Base-by-base conservation (phyloP, 164 flowering plant species). In the Cinnamomum micranthum region DNA sequence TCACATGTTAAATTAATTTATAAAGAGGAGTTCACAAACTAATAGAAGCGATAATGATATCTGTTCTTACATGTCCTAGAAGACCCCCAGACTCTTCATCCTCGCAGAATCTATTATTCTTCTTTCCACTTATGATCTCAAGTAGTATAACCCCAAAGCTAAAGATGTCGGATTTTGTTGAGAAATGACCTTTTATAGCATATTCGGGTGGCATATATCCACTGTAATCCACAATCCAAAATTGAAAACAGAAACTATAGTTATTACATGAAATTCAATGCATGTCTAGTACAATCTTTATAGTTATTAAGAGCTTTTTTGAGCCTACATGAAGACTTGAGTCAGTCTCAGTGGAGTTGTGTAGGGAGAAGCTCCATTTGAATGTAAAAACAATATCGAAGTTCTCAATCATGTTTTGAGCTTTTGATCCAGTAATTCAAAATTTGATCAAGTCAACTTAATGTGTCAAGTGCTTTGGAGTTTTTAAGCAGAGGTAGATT, bases 161-260 rank as follows among this genome's bases (percentile, higher is more conserved):
- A 33, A 78, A 88, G 41, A 88, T 85, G 72, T 86, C 91, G 0
- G 89, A 84, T 77, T 85, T 87, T 6, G 74, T 64, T 12, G 90
- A 88, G 71, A 81, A 87, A 14, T 70, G 73, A 12, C 91, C 87
- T 58, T 87, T 80, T 68, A 85, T 64, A 3, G 86, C 84, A 65
- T 86, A 87, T 73, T 87, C 87, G 2, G 90, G 90, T 0, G 88
- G 70, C 89, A 86, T 87, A 51, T 88, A 88, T 51, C 91, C 90
- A 72, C 87, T 88, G 77, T 71, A 79, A 13, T 15, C 73, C 41
- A 72, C 12, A 31, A 64, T n/a, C 22, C 25, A 64, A 59, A 17
- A 17, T 59, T n/a, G 7, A 59, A 59, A 17, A 17, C 0, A 59
- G 9, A 59, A 59, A 59, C 22, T n/a, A 17, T 17, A 59, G 22